Evolutionary conservation across 2,329 filamentous ascomycete species (phyloP), one percentile per base, ranked within the genome.

Genomic region (Neofusicoccum ribis): DNA sequence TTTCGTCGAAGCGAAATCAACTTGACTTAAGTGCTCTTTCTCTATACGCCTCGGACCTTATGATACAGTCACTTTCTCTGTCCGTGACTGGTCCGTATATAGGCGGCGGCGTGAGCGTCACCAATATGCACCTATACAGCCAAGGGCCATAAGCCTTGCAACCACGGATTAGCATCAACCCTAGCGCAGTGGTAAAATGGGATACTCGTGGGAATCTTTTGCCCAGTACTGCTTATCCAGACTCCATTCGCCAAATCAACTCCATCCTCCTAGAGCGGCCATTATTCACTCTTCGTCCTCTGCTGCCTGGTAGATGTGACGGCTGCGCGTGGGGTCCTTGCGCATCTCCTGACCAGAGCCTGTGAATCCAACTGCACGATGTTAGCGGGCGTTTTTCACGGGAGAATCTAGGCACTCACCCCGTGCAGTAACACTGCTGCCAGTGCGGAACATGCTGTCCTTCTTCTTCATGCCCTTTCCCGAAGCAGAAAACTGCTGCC

Each of bases 381-480:
- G 67, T 77, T 69, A 77, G 75, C 69, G 43, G 65, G n/a, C 56
- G 3, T 56, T 15, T n/a, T 58, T 34, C 47, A 37, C 63, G 37
- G 11, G 67, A 61, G 37, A 31, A 31, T 31, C 27, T 31, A 31
- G 27, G 27, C n/a, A 23, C 15, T 70, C 81, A 96, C 93, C 93
- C 90, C 93, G 87, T 65, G 91, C 93, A 72, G 92, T 87, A 27
- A 95, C 86, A 67, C 92, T 89, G 37, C 96, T 93, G 0, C 93
- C 92, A 2, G 93, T 97, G 52, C 93, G 89, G 77, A 97, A 97
- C 93, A 97, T 97, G 83, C 92, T 96, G 56, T 97, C 92, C 80
- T 97, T 97, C 81, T 94, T 94, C 66, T 82, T 76, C 74, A 87
- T 88, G 66, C 72, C 71, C n/a, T 71, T 76, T 12, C 83, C 82